Evolutionary conservation across 139 green algal species (phyloP), one percentile per base, ranked within the genome.

Genomic region (Nannochloris sp.): DNA sequence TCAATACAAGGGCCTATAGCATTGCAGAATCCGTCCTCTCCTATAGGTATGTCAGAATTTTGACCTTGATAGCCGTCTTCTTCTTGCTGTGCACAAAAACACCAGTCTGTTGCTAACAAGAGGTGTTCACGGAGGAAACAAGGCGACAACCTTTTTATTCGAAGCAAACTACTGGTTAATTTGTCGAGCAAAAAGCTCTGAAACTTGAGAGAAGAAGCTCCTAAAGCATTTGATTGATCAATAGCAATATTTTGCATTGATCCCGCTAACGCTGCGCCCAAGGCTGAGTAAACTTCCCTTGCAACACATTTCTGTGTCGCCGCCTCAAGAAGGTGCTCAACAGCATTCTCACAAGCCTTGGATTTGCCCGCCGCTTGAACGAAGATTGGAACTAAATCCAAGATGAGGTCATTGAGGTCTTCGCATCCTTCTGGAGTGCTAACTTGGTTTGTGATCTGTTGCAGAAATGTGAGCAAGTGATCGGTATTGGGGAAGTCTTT

Each of bases 241-340:
- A 19, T 27, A 51, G 42, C 19, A 51, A 51, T 51, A 51, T 19
- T 51, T 27, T 19, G 42, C 42, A 51, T 51, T 51, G 19, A 51
- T 51, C 19, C 19, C 42, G 42, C 19, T 51, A 51, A 51, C 19
- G 42, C 4, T 12, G 45, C 44, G 3, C 38, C 19, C 32, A 70
- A 54, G 5, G 33, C 12, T 6, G 65, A 60, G 54, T 66, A 72
- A 2, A 72, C 38, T 23, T 72, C 65, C 3, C 65, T 56, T 19
- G 65, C 47, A 3, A 44, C 58, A 57, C 65, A 72, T 2, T 33
- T 44, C 13, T 9, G 6, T 3, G 48, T 33, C 1, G 38, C 33
- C 8, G 14, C 35, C 2, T 44, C 27, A 14, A 51, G 19, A 19
- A 19, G 19, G 19, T 19, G 19, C 19, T 19, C 19, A 19, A 19